Percentiles rank a stretch among this genome's conserved stretches.
These are phyloP conservation scores for Ilex asprella DNA, from an alignment of 257 asterid species.

Conservation along the genomic window DNA sequence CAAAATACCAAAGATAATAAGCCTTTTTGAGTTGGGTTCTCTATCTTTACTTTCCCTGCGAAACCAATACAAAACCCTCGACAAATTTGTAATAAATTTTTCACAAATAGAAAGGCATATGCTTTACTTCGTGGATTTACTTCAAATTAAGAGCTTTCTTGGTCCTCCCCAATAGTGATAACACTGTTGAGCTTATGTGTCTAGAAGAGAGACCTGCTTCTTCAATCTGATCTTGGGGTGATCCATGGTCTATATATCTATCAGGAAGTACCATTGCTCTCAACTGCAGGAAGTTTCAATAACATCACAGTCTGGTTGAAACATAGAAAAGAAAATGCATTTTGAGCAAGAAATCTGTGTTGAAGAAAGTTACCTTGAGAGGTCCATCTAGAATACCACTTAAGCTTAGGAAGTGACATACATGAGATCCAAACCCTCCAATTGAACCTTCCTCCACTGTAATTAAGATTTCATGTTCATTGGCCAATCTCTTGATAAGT, in stretches of 20 bases:
- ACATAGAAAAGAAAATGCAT: not conserved
- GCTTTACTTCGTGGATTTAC: slow-evolving; percentile 4
- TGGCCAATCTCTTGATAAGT: slow-evolving; percentile 45
- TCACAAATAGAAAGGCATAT: no score
- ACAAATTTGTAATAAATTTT: no score
- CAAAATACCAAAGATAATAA: no score
- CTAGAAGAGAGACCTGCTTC: slow-evolving; percentile 64
- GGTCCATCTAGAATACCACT: slow-evolving; percentile 60
- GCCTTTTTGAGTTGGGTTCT: no score
- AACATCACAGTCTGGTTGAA: not conserved
- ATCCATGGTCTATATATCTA: slow-evolving; percentile 71
- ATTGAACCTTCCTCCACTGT: slow-evolving; percentile 78
- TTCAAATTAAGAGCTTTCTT: slow-evolving; percentile 43
- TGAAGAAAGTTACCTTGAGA: slow-evolving; percentile 44
- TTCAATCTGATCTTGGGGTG: slow-evolving; percentile 69
- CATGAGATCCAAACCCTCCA: slow-evolving; percentile 83
- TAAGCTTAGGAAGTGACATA: slow-evolving; percentile 55
- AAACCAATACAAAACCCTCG: no score
- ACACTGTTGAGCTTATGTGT: slow-evolving; percentile 57
- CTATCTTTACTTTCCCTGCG: no score
- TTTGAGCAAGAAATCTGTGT: not conserved
- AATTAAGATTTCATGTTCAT: slow-evolving; percentile 58
- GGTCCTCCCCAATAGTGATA: slow-evolving; percentile 56
- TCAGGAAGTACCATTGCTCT: slow-evolving; percentile 77
- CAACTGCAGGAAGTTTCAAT: slow-evolving; percentile 34